Conservation (phyloP, 768 basidiomycete genomes). For the Cystobasidiopsis lactophilus region DNA sequence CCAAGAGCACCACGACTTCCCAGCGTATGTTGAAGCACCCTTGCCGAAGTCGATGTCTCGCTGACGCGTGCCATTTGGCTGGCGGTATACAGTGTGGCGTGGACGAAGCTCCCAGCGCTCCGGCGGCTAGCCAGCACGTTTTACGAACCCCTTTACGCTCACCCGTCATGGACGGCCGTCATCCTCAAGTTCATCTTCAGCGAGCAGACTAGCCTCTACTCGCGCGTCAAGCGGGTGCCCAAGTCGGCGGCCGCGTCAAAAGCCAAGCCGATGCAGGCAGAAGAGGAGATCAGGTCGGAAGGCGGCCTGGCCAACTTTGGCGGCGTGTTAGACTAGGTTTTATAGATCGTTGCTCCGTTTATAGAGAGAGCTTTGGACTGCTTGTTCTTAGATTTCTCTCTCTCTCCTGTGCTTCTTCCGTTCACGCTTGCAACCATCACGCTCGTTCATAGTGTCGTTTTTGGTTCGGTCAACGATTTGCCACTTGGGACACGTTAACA, state of each 20-base stretch:
- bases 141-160: conserved; percentile 67
- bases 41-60: not conserved
- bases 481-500: too few relatives aligned
- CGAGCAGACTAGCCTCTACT: conserved; percentile 64
- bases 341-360: too few relatives aligned
- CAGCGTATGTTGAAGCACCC: conserved; percentile 30
- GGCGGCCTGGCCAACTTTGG: conserved; percentile 5
- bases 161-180: conserved; percentile 86
- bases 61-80: not conserved
- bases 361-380: not conserved
- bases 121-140: conserved; percentile 69
- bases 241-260: not conserved
- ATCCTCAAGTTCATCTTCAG: conserved; percentile 85
- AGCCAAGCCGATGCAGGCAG: not conserved
- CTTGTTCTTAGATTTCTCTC: not conserved
- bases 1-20: conserved; percentile 99
- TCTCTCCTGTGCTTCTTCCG: not conserved
- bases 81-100: conserved; percentile 34
- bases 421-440: too few relatives aligned
- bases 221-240: conserved; percentile 47
- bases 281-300: conserved; percentile 1
- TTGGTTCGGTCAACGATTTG: too few relatives aligned
- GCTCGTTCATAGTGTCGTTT: too few relatives aligned
- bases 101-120: conserved; percentile 75
- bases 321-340: conserved; percentile 7